Conservation (phyloP, 2,329 filamentous ascomycete species). For the Alternaria alternata region DNA sequence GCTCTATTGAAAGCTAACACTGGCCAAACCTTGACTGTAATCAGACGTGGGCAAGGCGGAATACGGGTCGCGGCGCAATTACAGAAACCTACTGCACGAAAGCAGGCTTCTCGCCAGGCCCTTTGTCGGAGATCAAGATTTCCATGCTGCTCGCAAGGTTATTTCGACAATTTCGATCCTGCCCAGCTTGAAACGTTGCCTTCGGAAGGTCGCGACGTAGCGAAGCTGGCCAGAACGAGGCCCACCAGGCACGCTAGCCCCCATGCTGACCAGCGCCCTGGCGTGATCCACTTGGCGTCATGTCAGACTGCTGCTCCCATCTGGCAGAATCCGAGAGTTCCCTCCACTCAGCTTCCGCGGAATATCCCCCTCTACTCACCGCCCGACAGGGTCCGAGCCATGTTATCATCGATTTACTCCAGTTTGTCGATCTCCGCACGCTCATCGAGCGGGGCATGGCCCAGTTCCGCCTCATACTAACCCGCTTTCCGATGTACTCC, state of each 20-base stretch:
- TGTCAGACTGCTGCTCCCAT: constrained; percentile 27
- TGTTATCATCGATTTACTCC: constrained; percentile 33
- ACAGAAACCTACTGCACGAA: neutral
- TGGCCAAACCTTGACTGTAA: constrained; percentile 4
- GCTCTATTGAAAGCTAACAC: constrained; percentile 6
- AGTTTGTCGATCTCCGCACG: constrained; percentile 36
- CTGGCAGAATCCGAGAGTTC: constrained; percentile 34
- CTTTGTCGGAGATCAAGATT: constrained; percentile 8
- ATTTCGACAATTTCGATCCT: constrained; percentile 14
- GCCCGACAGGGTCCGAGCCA: constrained; percentile 22
- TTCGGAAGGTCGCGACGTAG: constrained; percentile 15
- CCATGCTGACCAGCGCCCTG: constrained; percentile 27
- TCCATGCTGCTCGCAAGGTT: constrained; percentile 7
- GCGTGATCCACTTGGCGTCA: constrained; percentile 34
- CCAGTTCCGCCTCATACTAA: constrained; percentile 24
- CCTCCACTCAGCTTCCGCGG: constrained; percentile 27
- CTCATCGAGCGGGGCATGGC: constrained; percentile 21
- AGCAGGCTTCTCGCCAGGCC: neutral
- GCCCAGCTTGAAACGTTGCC: constrained; percentile 31
- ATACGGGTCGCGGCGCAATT: constrained; percentile 1
- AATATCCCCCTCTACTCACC: constrained; percentile 23
- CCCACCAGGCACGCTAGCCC: constrained; percentile 26
- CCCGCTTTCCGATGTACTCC: constrained; percentile 22
- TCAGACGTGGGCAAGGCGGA: neutral
- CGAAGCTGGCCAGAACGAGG: constrained; percentile 29